Conservation (phyloP, 495 filamentous ascomycete species). For the Aspergillus funiculosus region DNA sequence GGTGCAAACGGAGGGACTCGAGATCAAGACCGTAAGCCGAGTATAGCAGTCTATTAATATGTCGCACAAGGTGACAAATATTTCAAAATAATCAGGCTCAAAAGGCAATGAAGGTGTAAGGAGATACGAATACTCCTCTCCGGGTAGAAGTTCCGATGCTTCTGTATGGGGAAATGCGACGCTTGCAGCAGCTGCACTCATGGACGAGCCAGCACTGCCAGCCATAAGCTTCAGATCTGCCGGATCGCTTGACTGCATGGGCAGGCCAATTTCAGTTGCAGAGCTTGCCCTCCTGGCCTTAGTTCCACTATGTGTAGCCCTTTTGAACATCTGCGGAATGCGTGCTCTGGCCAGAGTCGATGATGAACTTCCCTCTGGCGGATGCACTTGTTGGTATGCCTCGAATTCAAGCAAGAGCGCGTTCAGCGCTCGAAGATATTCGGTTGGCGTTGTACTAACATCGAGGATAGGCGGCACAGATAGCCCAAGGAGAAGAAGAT, state of each 20-base stretch:
- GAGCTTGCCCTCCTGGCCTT: conserved; percentile 71
- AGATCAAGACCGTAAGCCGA: conserved; percentile 64
- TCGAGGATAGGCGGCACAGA: conserved; percentile 87
- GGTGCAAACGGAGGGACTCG: conserved; percentile 58
- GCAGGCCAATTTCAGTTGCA: conserved; percentile 58
- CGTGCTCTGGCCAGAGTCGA: conserved; percentile 69
- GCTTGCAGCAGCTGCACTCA: conserved; percentile 34
- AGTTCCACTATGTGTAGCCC: conserved; percentile 52
- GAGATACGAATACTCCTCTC: conserved; percentile 84
- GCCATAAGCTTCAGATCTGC: conserved; percentile 45
- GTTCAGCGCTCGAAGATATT: conserved; percentile 84
- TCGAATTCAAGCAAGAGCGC: conserved; percentile 88
- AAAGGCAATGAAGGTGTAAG: conserved; percentile 91
- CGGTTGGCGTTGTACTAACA: conserved; percentile 67
- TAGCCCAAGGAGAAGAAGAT: conserved; percentile 87
- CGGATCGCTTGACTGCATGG: conserved; percentile 50
- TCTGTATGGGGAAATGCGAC: conserved; percentile 46
- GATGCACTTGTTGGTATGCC: conserved; percentile 78
- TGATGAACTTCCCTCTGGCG: conserved; percentile 62
- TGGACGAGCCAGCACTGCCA: conserved; percentile 35
- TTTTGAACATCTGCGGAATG: conserved; percentile 85
- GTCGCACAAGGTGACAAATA: conserved; percentile 95
- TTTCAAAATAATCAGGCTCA: conserved; percentile 95
- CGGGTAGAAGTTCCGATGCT: conserved; percentile 49
- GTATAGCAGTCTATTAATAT: conserved; percentile 90